Percentiles rank a stretch among this genome's conserved stretches.
phyloP scores from a whole-genome alignment of 2,329 filamentous ascomycete species.

The Trichoderma afroharzianum region DNA sequence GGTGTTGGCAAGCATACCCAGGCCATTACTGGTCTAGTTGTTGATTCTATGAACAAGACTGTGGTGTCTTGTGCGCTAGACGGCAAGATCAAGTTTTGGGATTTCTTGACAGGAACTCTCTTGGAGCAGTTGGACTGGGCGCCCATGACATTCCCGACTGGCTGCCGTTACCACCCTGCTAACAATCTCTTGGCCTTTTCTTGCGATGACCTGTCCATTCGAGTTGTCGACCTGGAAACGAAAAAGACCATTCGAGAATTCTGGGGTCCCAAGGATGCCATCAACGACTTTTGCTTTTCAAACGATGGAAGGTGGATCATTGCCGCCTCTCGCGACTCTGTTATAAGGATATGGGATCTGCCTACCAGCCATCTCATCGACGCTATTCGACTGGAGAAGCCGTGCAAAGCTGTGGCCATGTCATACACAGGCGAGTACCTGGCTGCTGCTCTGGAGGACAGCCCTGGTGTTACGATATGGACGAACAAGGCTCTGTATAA shows the following conservation, averaged over 20 bases:
- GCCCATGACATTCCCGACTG: slow-evolving; percentile 67
- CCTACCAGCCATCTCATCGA: slow-evolving; percentile 95
- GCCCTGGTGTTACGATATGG: slow-evolving; percentile 90
- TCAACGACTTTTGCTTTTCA: slow-evolving; percentile 85
- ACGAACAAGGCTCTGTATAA: slow-evolving; percentile 90
- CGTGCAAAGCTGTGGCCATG: slow-evolving; percentile 82
- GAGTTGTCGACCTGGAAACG: slow-evolving; percentile 86
- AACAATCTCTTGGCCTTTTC: slow-evolving; percentile 85
- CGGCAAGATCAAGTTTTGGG: slow-evolving; percentile 96
- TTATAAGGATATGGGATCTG: slow-evolving; percentile 88
- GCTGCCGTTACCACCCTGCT: slow-evolving; percentile 73
- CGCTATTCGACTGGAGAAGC: slow-evolving; percentile 73
- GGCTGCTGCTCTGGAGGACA: slow-evolving; percentile 79
- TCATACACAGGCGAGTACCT: slow-evolving; percentile 88
- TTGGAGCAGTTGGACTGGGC: slow-evolving; percentile 81
- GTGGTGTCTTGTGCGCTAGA: slow-evolving; percentile 86
- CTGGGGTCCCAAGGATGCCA: slow-evolving; percentile 70
- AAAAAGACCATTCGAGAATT: slow-evolving; percentile 89
- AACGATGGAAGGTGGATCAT: slow-evolving; percentile 92
- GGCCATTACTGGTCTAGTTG: slow-evolving; percentile 77
- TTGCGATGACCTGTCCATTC: slow-evolving; percentile 83
- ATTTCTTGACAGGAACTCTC: slow-evolving; percentile 79
- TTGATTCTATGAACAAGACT: slow-evolving; percentile 84
- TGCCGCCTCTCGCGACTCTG: slow-evolving; percentile 74
- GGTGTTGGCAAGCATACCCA: slow-evolving; percentile 73